These are phyloP conservation scores for Haematococcus lacustris DNA, from an alignment of 139 green algal species.

Conservation along the genomic window DNA sequence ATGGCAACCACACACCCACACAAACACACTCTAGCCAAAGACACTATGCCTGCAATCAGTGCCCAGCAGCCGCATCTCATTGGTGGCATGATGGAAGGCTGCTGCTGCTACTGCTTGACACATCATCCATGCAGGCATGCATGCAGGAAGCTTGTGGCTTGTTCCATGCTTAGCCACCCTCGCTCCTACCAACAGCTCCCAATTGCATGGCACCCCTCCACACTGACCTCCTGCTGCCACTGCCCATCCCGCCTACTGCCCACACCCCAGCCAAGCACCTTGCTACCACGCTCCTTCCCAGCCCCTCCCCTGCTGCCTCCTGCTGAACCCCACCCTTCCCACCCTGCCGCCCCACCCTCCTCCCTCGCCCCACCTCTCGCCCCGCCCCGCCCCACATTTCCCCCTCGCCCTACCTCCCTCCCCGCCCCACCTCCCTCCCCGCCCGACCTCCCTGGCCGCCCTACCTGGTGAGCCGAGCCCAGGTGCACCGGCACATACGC, in stretches of 20 bases:
- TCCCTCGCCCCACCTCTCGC: neutral
- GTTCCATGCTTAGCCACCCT: too few species aligned
- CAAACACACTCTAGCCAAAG: too few species aligned
- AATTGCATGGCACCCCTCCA: too few species aligned
- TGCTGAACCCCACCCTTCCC: neutral
- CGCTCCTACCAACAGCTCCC: too few species aligned
- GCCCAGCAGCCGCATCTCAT: neutral
- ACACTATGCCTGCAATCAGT: too few species aligned
- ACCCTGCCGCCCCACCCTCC: neutral
- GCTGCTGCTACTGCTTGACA: neutral
- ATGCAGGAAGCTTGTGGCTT: too few species aligned
- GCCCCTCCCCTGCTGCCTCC: neutral
- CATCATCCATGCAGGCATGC: neutral
- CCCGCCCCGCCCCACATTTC: neutral
- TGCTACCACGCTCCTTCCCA: neutral
- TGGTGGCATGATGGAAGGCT: neutral
- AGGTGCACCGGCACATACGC: slow-evolving; percentile 81
- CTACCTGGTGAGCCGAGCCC: slow-evolving; percentile 63
- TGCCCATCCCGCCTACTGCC: too few species aligned
- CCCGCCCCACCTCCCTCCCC: neutral
- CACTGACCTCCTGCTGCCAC: too few species aligned
- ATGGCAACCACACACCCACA: neutral
- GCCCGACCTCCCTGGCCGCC: neutral
- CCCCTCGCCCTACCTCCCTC: neutral
- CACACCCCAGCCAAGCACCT: neutral